Evolutionary conservation across 2,329 filamentous ascomycete genomes (phyloP).

Genomic region (Penicillium corylophilum): DNA sequence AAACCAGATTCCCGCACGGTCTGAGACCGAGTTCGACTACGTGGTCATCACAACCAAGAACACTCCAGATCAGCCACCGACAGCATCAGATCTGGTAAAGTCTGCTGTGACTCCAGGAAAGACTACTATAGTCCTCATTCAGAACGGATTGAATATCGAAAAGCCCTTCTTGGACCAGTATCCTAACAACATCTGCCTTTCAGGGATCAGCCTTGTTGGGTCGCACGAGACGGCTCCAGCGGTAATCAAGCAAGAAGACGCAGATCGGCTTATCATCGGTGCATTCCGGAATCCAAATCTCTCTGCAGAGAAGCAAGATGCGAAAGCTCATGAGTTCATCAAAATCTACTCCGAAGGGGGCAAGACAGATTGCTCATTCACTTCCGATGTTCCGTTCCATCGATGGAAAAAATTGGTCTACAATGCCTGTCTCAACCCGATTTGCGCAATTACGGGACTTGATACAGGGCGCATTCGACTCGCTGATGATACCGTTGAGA

Average conservation of each 20-base stretch:
- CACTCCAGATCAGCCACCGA: slow-evolving; percentile 54
- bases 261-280: slow-evolving; percentile 52
- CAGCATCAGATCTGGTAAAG: slow-evolving; percentile 48
- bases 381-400: slow-evolving; percentile 25
- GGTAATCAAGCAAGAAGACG: slow-evolving; percentile 53
- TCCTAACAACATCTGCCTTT: slow-evolving; percentile 53
- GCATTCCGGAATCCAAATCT: slow-evolving; percentile 43
- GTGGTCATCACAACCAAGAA: slow-evolving; percentile 61
- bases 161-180: slow-evolving; percentile 51
- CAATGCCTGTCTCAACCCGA: slow-evolving; percentile 53
- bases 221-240: slow-evolving; percentile 50
- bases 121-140: slow-evolving; percentile 57
- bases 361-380: slow-evolving; percentile 45
- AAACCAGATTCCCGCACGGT: slow-evolving; percentile 33
- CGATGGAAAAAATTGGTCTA: slow-evolving; percentile 48
- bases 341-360: slow-evolving; percentile 48
- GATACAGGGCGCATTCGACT: slow-evolving; percentile 54
- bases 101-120: slow-evolving; percentile 52
- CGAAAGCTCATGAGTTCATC: slow-evolving; percentile 41
- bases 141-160: slow-evolving; percentile 65
- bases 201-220: slow-evolving; percentile 54
- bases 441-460: slow-evolving; percentile 52
- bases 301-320: background rate
- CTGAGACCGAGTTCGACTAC: slow-evolving; percentile 54
- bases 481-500: slow-evolving; percentile 43